Evolutionary conservation across 2,329 filamentous ascomycete species (phyloP).

Genomic region (Tolypocladium nubicola): DNA sequence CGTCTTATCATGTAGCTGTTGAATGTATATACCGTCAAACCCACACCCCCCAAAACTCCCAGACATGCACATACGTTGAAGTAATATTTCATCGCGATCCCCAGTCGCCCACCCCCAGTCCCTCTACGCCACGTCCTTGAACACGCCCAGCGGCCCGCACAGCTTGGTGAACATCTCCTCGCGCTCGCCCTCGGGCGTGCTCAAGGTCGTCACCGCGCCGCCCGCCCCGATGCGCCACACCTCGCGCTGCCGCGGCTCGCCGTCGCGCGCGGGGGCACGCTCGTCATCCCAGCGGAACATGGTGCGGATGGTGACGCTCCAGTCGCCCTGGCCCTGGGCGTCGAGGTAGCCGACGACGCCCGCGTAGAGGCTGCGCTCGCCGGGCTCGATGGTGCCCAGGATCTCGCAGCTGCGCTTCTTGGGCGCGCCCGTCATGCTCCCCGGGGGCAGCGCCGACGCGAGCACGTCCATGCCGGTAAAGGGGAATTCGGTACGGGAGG

Average conservation of each 20-base stretch:
- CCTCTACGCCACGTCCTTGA: conserved; percentile 23
- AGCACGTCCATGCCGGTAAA: conserved; percentile 66
- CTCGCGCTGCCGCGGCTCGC: conserved; percentile 30
- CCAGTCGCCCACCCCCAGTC: conserved; percentile 1
- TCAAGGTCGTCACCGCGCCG: conserved; percentile 79
- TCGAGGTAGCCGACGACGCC: conserved; percentile 88
- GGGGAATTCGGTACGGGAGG: conserved; percentile 1
- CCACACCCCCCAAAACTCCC: conserved; percentile 12
- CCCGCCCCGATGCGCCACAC: conserved; percentile 81
- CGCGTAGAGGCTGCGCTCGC: conserved; percentile 67
- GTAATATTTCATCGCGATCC: conserved; percentile 7
- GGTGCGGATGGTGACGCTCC: conserved; percentile 82
- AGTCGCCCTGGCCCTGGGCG: conserved; percentile 74
- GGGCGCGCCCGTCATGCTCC: conserved; percentile 93
- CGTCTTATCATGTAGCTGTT: neutral
- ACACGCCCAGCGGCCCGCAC: conserved; percentile 43
- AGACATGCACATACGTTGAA: conserved; percentile 22
- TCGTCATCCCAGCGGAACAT: conserved; percentile 65
- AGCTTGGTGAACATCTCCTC: conserved; percentile 85
- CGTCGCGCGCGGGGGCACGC: conserved; percentile 15
- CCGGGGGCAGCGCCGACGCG: conserved; percentile 69
- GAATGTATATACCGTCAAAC: neutral
- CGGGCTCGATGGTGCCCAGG: conserved; percentile 55
- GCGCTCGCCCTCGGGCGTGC: conserved; percentile 68
- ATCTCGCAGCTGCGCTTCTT: conserved; percentile 90